Percentiles rank a stretch among this genome's conserved stretches.
These are phyloP conservation scores for Onygenales sp. DNA, from an alignment of 2,329 filamentous ascomycete species.

Conservation along the genomic window DNA sequence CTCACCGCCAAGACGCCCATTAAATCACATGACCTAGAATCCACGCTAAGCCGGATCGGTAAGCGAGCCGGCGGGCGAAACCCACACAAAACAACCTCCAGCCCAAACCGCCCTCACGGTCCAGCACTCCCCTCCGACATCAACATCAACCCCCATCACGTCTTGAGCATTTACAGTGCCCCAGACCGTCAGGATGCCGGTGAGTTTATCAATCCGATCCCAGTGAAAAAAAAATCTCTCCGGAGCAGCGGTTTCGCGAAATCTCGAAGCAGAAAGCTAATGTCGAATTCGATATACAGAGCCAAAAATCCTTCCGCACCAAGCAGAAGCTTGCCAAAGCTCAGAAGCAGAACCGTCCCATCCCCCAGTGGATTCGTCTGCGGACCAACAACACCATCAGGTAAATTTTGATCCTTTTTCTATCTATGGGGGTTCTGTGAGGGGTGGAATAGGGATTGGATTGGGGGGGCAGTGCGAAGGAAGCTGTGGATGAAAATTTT, in stretches of 20 bases:
- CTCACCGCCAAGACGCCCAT: background rate
- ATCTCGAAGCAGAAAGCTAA: background rate
- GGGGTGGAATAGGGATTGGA: background rate
- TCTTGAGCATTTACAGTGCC: constrained; percentile 5
- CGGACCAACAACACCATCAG: constrained; percentile 98
- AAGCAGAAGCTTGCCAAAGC: constrained; percentile 99
- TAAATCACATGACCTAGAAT: constrained; percentile 1
- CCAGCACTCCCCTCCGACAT: constrained; percentile 23
- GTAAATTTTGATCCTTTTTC: constrained; percentile 49
- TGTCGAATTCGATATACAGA: constrained; percentile 46
- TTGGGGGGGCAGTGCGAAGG: background rate
- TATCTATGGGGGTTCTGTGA: constrained; percentile 5
- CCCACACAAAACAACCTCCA: constrained; percentile 19
- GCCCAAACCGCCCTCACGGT: constrained; percentile 23
- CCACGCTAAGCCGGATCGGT: constrained; percentile 4
- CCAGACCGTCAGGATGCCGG: constrained; percentile 46
- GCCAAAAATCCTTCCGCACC: constrained; percentile 99
- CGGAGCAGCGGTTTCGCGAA: too few species aligned
- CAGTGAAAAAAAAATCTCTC: background rate
- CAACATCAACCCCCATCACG: constrained; percentile 25
- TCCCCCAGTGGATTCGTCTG: constrained; percentile 99
- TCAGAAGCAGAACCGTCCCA: constrained; percentile 99
- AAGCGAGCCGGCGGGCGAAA: constrained; percentile 28
- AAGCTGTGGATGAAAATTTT: background rate
- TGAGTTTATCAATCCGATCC: constrained; percentile 23